Base-by-base conservation (phyloP, 768 basidiomycete species). In the Calocera cornea region DNA sequence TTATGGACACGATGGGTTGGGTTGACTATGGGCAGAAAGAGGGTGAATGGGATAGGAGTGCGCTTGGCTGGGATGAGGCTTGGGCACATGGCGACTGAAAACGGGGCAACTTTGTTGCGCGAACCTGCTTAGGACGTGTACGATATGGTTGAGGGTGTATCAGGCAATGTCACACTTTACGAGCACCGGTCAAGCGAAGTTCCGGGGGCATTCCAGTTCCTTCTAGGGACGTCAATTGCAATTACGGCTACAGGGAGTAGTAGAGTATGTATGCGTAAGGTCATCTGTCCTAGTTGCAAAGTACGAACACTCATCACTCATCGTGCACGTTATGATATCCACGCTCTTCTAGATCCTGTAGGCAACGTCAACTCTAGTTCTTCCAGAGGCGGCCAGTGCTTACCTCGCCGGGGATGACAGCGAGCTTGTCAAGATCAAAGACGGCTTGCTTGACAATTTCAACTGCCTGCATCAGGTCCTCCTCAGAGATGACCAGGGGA, bases 401-500 rank as follows among this genome's bases (percentile, higher is more conserved):
- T 65, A 65, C 64, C 36, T 65, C 64, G 17, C 64, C 64, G 27
- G 64, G 64, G 31, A 60, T 60, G 38, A n/a, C 29, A 75, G 74
- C 68, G 36, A 89, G 89, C 76, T 80, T 79, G 76, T 97, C 95
- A 54, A 98, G 83, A 73, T 97, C 94, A 12, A 78, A 76, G 54
- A 97, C 78, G 65, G 85, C 87, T 71, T 89, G 83, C 24, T 84
- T 85, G 73, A 99, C 92, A 67, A 90, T 85, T 67, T 76, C 77
- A 16, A 97, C 82, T 24, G 87, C 88, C 76, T 84, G 86, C 75
- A 81, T 79, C 69, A 98, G 74, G 69, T 97, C 92, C 22, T 83
- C 86, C 73, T 97, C 92, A n/a, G 85, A 81, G 68, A 99, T 99
- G 69, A 98, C 92, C 66, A 99, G 78, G 1, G 95, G 95, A 1